Conservation (phyloP, 495 filamentous ascomycete genomes). For the Pyrenopolyporus hunteri region DNA sequence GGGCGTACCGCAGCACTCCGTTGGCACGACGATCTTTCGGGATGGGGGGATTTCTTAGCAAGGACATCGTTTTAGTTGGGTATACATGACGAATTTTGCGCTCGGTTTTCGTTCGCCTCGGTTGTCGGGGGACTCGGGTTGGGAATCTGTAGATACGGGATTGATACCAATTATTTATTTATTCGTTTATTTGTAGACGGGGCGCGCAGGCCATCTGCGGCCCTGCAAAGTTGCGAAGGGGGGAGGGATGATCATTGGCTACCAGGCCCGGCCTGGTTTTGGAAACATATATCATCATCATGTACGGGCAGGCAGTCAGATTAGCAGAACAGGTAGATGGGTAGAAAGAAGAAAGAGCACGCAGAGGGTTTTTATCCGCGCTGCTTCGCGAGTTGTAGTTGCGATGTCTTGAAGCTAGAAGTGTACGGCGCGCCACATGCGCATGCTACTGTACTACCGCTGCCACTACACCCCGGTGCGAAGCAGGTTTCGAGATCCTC, state of each 20-base stretch:
- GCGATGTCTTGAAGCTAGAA: no score
- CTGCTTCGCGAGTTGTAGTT: no score
- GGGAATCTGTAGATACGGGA: slow-evolving; percentile 32
- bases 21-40: neutral
- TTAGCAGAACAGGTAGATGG: neutral
- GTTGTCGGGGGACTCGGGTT: slow-evolving; percentile 13
- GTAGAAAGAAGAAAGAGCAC: neutral
- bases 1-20: neutral
- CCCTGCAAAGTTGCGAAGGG: neutral
- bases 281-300: no score
- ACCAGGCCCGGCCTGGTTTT: neutral
- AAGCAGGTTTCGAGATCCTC: no score
- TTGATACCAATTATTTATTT: slow-evolving; percentile 43
- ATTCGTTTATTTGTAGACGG: slow-evolving; percentile 33
- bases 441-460: no score
- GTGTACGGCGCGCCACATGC: no score
- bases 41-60: slow-evolving; percentile 12
- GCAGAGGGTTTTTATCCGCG: no score
- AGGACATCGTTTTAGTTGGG: slow-evolving; percentile 16
- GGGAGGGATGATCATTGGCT: slow-evolving; percentile 1
- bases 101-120: slow-evolving; percentile 18
- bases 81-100: slow-evolving; percentile 8
- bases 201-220: slow-evolving; percentile 20
- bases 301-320: slow-evolving; percentile 2
- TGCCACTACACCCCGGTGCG: no score